Evolutionary conservation across 345 rosid species (phyloP).

Genomic region (Citrus reticulata): DNA sequence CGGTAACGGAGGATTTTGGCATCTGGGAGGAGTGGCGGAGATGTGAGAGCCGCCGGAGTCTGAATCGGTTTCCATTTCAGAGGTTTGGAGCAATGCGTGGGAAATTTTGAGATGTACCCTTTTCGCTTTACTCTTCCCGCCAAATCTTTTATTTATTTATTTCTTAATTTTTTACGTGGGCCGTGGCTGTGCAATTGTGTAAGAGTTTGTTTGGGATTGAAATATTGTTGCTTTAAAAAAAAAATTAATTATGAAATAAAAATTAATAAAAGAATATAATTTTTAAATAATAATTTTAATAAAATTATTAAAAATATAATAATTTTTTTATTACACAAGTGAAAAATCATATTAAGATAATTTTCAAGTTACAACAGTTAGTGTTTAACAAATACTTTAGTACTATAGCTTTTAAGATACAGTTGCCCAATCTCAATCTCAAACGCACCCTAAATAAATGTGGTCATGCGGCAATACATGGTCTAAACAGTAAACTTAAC

Average conservation of each 20-base stretch:
- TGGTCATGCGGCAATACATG: no score
- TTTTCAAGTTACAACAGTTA: accelerated
- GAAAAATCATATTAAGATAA: no score
- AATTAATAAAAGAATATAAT: no score
- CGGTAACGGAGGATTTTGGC: constrained; percentile 25
- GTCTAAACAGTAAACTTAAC: no score
- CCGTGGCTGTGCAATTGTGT: no score
- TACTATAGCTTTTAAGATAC: no score
- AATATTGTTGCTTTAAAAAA: accelerated
- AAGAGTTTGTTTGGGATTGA: accelerated
- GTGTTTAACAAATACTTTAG: accelerated
- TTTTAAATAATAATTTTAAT: no score
- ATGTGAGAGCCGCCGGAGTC: constrained; percentile 86
- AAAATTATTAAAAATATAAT: no score
- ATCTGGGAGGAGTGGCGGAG: constrained; percentile 89
- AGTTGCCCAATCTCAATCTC: accelerated
- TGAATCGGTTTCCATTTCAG: constrained; percentile 65
- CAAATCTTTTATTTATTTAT: background rate
- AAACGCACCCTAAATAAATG: no score
- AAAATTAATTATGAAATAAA: no score
- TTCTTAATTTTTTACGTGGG: no score
- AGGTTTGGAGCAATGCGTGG: background rate
- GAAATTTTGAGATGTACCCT: background rate
- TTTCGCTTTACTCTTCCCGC: constrained; percentile 39
- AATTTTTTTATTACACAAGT: no score